Conservation (phyloP, 2,329 filamentous ascomycete genomes). For the Colletotrichum neosansevieriae region DNA sequence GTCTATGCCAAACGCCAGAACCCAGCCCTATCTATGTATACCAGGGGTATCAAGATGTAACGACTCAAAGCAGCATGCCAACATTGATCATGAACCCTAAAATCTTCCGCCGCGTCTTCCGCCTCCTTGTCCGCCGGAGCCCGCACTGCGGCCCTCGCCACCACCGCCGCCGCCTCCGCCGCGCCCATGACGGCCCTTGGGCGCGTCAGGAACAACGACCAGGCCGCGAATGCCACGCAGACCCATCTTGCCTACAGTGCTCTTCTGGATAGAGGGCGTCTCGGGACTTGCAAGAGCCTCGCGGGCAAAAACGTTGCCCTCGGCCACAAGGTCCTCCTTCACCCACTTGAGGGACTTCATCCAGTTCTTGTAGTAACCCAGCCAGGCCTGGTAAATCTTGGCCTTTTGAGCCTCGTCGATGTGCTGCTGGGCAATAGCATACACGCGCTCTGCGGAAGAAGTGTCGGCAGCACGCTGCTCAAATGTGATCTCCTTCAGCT, state of each 20-base stretch:
- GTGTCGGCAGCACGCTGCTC: constrained; percentile 60
- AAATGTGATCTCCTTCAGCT: constrained; percentile 67
- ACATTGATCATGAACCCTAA: constrained; percentile 3
- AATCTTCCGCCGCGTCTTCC: constrained; percentile 30
- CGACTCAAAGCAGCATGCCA: constrained; percentile 17
- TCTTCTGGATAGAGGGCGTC: constrained; percentile 60
- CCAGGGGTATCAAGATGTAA: constrained; percentile 24
- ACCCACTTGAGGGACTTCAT: constrained; percentile 59
- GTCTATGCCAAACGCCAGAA: constrained; percentile 12
- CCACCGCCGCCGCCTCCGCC: constrained; percentile 44
- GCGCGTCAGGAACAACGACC: constrained; percentile 57
- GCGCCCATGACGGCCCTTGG: constrained; percentile 44
- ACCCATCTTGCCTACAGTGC: constrained; percentile 68
- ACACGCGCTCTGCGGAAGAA: constrained; percentile 53
- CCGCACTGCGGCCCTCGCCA: constrained; percentile 26
- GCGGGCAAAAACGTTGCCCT: constrained; percentile 64
- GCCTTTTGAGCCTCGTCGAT: constrained; percentile 60
- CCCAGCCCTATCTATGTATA: constrained; percentile 10
- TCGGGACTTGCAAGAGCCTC: constrained; percentile 61
- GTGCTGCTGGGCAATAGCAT: constrained; percentile 50
- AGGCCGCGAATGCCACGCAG: constrained; percentile 64
- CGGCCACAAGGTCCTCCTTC: constrained; percentile 58
- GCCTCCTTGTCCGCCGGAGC: constrained; percentile 26
- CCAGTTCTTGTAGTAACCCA: constrained; percentile 67
- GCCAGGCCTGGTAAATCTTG: constrained; percentile 68